A percentile compares a stretch with the other conserved stretches of the same genome.
These are phyloP conservation scores for Aciculosporium take DNA, from an alignment of 2,329 filamentous ascomycete species.

Conservation along the genomic window DNA sequence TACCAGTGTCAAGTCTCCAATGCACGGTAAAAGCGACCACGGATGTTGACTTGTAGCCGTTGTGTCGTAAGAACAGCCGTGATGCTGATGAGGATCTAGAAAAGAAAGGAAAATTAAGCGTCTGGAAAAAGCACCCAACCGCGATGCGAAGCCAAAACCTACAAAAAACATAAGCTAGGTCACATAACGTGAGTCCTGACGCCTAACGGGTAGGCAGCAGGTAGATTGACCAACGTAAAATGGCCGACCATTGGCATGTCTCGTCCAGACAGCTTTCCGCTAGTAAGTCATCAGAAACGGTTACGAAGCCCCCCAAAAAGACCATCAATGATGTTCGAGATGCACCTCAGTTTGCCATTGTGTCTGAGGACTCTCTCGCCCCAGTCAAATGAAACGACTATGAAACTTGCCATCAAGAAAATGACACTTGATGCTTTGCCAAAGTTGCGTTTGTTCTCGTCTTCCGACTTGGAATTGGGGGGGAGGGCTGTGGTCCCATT, in stretches of 20 bases:
- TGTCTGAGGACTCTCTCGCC: conserved; percentile 24
- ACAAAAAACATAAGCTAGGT: conserved; percentile 39
- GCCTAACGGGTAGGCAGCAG: background rate
- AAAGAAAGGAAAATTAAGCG: conserved; percentile 2
- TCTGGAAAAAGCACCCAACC: conserved; percentile 26
- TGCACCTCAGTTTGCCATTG: conserved; percentile 24
- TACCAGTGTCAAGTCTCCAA: conserved; percentile 29
- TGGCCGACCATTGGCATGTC: conserved; percentile 33
- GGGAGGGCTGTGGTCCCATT: background rate
- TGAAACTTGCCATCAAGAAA: conserved; percentile 12
- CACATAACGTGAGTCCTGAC: background rate
- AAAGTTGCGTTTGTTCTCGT: conserved; percentile 5
- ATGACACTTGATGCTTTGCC: conserved; percentile 12
- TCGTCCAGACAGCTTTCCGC: conserved; percentile 23
- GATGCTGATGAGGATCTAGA: conserved; percentile 21
- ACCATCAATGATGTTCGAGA: conserved; percentile 21
- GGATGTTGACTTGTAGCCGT: conserved; percentile 23
- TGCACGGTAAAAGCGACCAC: conserved; percentile 26
- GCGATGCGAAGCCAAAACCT: no score
- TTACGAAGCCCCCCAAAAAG: conserved; percentile 40
- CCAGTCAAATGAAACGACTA: background rate
- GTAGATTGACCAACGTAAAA: conserved; percentile 22
- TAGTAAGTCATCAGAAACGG: conserved; percentile 40
- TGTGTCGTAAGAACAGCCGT: conserved; percentile 24
- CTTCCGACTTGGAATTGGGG: background rate